Percentiles rank a stretch among this genome's conserved stretches.
phyloP scores from a whole-genome alignment of 1,284 basidiomycete species.

The Fomitopsis schrenkii region DNA sequence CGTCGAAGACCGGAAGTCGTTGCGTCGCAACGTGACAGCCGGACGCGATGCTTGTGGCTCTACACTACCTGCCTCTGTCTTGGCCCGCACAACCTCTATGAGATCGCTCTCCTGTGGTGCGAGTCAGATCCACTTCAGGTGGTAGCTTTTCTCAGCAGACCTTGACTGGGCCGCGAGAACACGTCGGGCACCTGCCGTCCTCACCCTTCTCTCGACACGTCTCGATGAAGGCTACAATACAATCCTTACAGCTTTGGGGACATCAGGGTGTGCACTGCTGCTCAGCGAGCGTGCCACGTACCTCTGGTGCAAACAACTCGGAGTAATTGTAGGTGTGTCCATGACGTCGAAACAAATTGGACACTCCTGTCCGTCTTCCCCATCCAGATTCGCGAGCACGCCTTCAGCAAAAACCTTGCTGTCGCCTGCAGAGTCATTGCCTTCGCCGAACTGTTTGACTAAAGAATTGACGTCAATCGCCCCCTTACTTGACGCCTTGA shows the following conservation, averaged over 20 bases:
- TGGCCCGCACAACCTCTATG: constrained; percentile 54
- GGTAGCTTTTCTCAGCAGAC: constrained; percentile 24
- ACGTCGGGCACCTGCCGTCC: constrained; percentile 69
- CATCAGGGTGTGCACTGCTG: not conserved
- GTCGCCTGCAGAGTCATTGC: constrained; percentile 26
- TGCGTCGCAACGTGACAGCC: constrained; percentile 60
- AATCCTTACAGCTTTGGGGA: constrained; percentile 71
- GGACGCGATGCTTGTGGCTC: constrained; percentile 38
- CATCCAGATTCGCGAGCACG: constrained; percentile 58
- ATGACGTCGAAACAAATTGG: constrained; percentile 79
- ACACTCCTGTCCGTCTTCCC: constrained; percentile 59
- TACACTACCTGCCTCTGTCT: constrained; percentile 23
- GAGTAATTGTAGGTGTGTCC: constrained; percentile 68
- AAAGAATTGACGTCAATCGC: constrained; percentile 58
- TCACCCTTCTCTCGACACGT: constrained; percentile 64
- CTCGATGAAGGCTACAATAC: constrained; percentile 67
- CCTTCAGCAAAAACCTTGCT: constrained; percentile 57
- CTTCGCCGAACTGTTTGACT: constrained; percentile 57
- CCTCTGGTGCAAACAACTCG: constrained; percentile 77
- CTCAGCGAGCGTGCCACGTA: constrained; percentile 27
- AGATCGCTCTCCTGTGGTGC: constrained; percentile 50
- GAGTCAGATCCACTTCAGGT: not conserved
- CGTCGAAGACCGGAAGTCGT: constrained; percentile 85
- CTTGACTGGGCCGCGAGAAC: constrained; percentile 62
- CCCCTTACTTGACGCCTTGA: constrained; percentile 30